These are phyloP conservation scores for Thalassiosira hispida DNA, from an alignment of 352 stramenopile species.

Conservation along the genomic window DNA sequence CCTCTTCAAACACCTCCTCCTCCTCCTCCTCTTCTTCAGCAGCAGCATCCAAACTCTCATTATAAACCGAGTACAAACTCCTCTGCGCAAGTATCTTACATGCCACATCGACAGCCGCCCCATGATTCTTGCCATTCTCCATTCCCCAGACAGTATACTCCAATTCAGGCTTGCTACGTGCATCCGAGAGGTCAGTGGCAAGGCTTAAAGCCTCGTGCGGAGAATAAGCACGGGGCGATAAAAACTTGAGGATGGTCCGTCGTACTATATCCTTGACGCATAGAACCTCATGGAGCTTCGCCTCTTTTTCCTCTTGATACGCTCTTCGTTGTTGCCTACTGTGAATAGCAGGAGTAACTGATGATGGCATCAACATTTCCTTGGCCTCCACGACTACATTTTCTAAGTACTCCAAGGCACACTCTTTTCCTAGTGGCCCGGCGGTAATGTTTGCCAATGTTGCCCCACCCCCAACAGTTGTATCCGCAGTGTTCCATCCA, in stretches of 20 bases:
- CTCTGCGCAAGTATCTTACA: constrained; percentile 12
- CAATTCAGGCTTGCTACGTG: constrained; percentile 16
- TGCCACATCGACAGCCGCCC: constrained; percentile 19
- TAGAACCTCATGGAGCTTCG: constrained; percentile 15
- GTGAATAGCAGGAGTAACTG: not conserved
- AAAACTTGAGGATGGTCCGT: constrained; percentile 42
- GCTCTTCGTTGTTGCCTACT: too few relatives aligned
- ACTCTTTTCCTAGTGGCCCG: constrained; percentile 17
- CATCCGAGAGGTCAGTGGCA: constrained; percentile 37
- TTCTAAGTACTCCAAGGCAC: constrained; percentile 43
- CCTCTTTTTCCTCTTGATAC: not conserved
- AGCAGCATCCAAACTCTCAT: constrained; percentile 23
- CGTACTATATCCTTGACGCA: constrained; percentile 54
- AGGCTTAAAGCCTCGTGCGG: constrained; percentile 28
- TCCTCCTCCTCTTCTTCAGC: too few relatives aligned
- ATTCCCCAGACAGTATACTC: not conserved
- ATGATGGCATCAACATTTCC: constrained; percentile 13
- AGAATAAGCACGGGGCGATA: constrained; percentile 40
- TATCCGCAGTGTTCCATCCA: constrained; percentile 5
- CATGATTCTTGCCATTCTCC: not conserved
- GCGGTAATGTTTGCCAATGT: constrained; percentile 35
- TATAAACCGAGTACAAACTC: constrained; percentile 31
- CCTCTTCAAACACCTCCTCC: not conserved
- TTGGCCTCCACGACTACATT: constrained; percentile 29
- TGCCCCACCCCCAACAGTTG: not conserved